A percentile compares a stretch with the other conserved stretches of the same genome.
Evolutionary conservation across 1,139 yeast genomes (phyloP).

Genomic region (Zygosaccharomyces sapae): DNA sequence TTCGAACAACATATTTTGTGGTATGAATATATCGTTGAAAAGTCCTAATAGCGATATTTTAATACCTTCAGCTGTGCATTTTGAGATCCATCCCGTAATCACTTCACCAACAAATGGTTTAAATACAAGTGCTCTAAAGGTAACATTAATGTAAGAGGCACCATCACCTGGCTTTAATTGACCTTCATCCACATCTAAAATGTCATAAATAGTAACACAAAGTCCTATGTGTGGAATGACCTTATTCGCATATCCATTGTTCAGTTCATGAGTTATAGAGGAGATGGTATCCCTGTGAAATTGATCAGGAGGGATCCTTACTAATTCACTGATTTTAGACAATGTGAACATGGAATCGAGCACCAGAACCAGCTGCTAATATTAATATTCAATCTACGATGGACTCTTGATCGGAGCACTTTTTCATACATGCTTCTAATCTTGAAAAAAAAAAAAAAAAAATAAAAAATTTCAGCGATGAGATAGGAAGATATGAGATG

Average conservation of each 20-base stretch:
- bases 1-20: constrained; percentile 75
- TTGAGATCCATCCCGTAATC: constrained; percentile 85
- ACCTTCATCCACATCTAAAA: constrained; percentile 78
- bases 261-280: constrained; percentile 75
- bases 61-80: constrained; percentile 82
- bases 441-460: no score
- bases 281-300: constrained; percentile 60
- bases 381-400: neutral
- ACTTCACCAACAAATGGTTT: constrained; percentile 94
- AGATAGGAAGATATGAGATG: constrained; percentile 21
- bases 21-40: constrained; percentile 88
- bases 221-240: constrained; percentile 79
- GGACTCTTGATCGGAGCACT: neutral
- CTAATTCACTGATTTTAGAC: constrained; percentile 72
- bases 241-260: constrained; percentile 78
- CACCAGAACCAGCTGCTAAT: neutral
- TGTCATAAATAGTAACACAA: constrained; percentile 79
- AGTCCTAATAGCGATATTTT: constrained; percentile 62
- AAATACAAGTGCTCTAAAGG: constrained; percentile 74
- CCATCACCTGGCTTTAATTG: constrained; percentile 95
- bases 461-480: constrained; percentile 10
- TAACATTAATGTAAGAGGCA: constrained; percentile 71
- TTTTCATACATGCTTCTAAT: neutral
- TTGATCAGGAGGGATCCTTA: constrained; percentile 82
- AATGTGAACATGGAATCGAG: constrained; percentile 65